Evolutionary conservation across 129 eudicot genomes (phyloP).

Genomic region (Oenanthe sinensis): DNA sequence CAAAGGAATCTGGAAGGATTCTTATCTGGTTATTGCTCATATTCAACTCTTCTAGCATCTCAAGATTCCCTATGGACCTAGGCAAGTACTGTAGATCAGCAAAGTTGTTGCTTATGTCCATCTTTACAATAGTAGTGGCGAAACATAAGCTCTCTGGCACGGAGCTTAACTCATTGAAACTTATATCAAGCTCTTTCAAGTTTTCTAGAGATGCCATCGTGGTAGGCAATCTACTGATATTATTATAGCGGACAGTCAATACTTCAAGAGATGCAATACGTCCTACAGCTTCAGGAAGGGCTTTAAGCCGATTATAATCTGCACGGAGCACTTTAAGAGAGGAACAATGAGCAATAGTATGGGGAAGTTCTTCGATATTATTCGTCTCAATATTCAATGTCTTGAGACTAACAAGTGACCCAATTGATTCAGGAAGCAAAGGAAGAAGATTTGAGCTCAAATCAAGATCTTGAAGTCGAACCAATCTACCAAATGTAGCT

Average conservation of each 20-base stretch:
- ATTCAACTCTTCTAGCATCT: constrained; percentile 70
- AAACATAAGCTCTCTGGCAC: constrained; percentile 89
- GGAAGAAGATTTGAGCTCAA: constrained; percentile 63
- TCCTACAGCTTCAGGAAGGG: constrained; percentile 88
- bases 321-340: constrained; percentile 72
- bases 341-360: constrained; percentile 57
- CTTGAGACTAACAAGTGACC: constrained; percentile 58
- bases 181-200: constrained; percentile 66
- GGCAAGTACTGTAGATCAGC: constrained; percentile 68
- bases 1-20: constrained; percentile 72
- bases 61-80: constrained; percentile 90
- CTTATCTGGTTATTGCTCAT: constrained; percentile 77
- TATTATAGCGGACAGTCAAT: constrained; percentile 61
- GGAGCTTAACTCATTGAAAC: constrained; percentile 80
- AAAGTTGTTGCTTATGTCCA: constrained; percentile 79
- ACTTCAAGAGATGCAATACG: constrained; percentile 54
- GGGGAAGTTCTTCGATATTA: constrained; percentile 76
- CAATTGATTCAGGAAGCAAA: constrained; percentile 57
- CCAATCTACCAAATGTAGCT: constrained; percentile 40
- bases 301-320: constrained; percentile 78
- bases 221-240: constrained; percentile 68
- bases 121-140: constrained; percentile 63
- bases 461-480: constrained; percentile 65
- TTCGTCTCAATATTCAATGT: constrained; percentile 60
- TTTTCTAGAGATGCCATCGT: constrained; percentile 58